Evolutionary conservation across 2,329 filamentous ascomycete genomes (phyloP).

Genomic region (Chaetomiaceae sp.): DNA sequence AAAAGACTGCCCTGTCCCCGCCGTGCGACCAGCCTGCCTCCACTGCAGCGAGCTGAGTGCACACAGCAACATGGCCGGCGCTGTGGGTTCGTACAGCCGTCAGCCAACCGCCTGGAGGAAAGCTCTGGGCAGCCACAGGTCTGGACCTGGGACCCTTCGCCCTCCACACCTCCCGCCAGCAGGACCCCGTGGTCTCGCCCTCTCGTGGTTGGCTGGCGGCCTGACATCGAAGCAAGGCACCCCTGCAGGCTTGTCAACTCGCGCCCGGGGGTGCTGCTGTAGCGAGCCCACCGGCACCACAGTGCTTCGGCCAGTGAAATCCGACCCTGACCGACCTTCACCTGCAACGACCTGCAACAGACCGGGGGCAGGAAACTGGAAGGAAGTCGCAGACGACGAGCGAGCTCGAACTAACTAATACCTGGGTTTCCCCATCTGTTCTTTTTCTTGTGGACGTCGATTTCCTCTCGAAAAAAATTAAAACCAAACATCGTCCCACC

Average conservation of each 20-base stretch:
- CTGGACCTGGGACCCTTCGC: background rate
- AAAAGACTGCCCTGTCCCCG: too few relatives aligned
- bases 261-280: slow-evolving; percentile 8
- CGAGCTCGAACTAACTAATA: background rate
- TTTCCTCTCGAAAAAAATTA: too few relatives aligned
- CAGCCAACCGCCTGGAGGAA: slow-evolving; percentile 5
- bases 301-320: background rate
- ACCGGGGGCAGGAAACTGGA: background rate
- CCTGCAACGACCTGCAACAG: background rate
- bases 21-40: too few relatives aligned
- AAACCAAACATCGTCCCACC: slow-evolving; percentile 9
- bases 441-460: too few relatives aligned
- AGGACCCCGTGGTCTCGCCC: background rate
- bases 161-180: background rate
- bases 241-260: slow-evolving; percentile 1
- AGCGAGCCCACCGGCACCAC: too few relatives aligned
- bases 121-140: slow-evolving; percentile 6
- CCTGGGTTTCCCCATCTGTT: too few relatives aligned
- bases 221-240: background rate
- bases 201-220: slow-evolving; percentile 4
- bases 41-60: too few relatives aligned
- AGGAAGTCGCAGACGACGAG: background rate
- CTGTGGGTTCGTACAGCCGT: slow-evolving; percentile 7
- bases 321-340: slow-evolving; percentile 8
- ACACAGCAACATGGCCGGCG: background rate